phyloP scores from a whole-genome alignment of 2,329 filamentous ascomycete genomes.

The Talaromyces amestolkiae region DNA sequence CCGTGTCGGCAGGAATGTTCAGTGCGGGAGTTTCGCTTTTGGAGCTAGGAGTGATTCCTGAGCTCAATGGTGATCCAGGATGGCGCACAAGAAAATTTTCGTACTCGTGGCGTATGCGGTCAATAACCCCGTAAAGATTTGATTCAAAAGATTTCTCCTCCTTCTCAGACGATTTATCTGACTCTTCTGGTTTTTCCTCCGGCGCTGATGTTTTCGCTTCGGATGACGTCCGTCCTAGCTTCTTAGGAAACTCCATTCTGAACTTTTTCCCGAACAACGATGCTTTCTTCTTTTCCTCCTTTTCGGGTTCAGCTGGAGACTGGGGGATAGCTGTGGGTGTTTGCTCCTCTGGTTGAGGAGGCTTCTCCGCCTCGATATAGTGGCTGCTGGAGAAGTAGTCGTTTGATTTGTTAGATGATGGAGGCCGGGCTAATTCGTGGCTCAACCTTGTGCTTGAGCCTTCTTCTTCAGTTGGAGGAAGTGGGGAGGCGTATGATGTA shows the following conservation, averaged over 20 bases:
- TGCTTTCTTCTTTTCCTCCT: conserved; percentile 59
- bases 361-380: conserved; percentile 50
- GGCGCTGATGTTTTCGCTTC: conserved; percentile 69
- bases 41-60: conserved; percentile 43
- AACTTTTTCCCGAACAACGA: conserved; percentile 81
- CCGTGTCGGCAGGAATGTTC: conserved; percentile 50
- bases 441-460: conserved; percentile 47
- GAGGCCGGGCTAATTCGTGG: conserved; percentile 43
- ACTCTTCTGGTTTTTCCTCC: conserved; percentile 68
- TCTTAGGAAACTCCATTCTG: conserved; percentile 74
- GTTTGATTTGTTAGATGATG: conserved; percentile 59
- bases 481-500: conserved; percentile 34
- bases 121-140: conserved; percentile 47
- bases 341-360: conserved; percentile 48
- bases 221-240: conserved; percentile 66
- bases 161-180: conserved; percentile 52
- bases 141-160: conserved; percentile 47
- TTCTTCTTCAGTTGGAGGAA: conserved; percentile 29
- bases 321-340: conserved; percentile 47
- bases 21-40: conserved; percentile 47
- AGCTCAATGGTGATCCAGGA: conserved; percentile 36
- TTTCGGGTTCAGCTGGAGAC: conserved; percentile 56
- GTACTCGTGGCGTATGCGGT: conserved; percentile 47
- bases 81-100: conserved; percentile 42
- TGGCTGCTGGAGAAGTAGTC: conserved; percentile 74